Base-by-base conservation (phyloP, 2,329 filamentous ascomycete genomes). In the Aspergillus latus region DNA sequence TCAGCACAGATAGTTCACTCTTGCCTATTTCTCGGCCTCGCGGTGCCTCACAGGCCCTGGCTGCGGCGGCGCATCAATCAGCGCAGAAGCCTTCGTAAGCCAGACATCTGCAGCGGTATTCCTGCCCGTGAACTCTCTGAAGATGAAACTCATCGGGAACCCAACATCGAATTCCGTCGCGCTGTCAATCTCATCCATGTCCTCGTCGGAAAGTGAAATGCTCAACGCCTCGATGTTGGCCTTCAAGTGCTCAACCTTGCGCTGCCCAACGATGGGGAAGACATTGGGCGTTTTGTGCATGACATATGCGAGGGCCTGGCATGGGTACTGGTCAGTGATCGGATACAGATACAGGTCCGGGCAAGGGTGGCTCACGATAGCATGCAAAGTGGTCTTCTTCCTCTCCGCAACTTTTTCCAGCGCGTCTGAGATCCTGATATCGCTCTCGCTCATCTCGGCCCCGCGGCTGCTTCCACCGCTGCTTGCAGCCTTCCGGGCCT, bases 291-390 rank as follows among this genome's bases (percentile, higher is more conserved):
- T 29, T n/a, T 45, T 45, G 59, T 74, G 71, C 66, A 78, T 72
- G 10, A 83, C 75, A 59, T 83, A 84, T 6, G 81, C 80, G 54
- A 83, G 68, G 0, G 81, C 62, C 57, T 59, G 10, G 11, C 7
- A 32, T 49, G 9, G 29, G 0, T 5, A 11, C 43, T 37, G n/a
- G 37, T 47, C 9, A 21, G 16, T 28, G 28, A 8, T 29, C 6
- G 3, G 2, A 4, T 6, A 6, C 34, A 16, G 7, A 15, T 4
- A 34, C 15, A 26, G 21, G 21, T 21, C 21, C 21, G 21, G 21
- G 7, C 5, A 45, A 13, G 15, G 9, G 6, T 15, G 32, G 51
- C 54, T 32, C 30, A 59, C 57, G 37, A 59, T 50, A 3, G 58
- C 58, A 42, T 54, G 44, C 10, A 59, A 32, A 5, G 36, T 52